Conservation (phyloP, 345 rosid genomes). For the Carallia brachiata region DNA sequence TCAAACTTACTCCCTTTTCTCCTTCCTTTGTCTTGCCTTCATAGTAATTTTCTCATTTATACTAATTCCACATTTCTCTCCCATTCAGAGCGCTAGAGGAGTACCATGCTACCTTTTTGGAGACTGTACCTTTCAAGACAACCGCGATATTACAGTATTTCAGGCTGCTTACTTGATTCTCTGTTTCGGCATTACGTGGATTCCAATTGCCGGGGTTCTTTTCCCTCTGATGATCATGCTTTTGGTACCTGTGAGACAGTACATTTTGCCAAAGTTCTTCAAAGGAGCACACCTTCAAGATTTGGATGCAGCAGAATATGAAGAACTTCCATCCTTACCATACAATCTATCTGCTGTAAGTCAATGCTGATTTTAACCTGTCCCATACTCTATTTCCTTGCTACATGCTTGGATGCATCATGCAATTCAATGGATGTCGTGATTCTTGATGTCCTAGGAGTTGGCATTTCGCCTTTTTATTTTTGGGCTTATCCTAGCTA, state of each 20-base stretch:
- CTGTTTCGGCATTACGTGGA: constrained; percentile 33
- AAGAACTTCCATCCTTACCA: constrained; percentile 19
- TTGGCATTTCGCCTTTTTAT: neutral
- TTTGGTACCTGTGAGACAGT: constrained; percentile 29
- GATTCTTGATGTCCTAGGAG: neutral
- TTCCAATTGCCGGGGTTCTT: constrained; percentile 30
- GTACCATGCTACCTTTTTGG: constrained; percentile 25
- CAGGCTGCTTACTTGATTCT: constrained; percentile 28
- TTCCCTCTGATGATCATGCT: constrained; percentile 33
- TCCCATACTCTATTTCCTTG: neutral
- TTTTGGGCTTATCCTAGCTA: neutral
- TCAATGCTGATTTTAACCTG: neutral
- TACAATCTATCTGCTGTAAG: constrained; percentile 57
- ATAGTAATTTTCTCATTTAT: too few relatives aligned
- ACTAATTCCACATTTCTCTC: neutral
- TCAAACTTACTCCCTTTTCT: neutral
- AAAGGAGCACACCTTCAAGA: constrained; percentile 25
- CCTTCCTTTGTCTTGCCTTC: neutral
- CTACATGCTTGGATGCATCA: neutral
- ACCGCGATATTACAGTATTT: constrained; percentile 25
- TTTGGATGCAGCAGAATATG: constrained; percentile 34
- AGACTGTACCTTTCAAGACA: constrained; percentile 31
- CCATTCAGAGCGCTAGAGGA: constrained; percentile 27
- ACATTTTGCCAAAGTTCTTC: constrained; percentile 31
- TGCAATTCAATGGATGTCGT: neutral